Conservation (phyloP, 2,329 filamentous ascomycete genomes). For the Cladobotryum mycophilum region DNA sequence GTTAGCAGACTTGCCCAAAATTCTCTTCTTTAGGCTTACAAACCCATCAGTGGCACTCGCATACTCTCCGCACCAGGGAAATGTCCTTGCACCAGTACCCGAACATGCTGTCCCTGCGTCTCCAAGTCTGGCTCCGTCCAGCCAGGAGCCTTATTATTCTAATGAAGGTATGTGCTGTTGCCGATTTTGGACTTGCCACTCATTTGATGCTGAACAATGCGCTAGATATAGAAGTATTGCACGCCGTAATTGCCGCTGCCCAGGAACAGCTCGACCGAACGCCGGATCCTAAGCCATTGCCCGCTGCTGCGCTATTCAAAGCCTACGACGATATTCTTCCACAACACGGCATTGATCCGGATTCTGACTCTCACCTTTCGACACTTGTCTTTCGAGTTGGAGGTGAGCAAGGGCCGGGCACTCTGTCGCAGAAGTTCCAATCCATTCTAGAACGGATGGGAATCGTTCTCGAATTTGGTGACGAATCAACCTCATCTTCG, state of each 20-base stretch:
- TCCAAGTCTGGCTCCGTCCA: slow-evolving; percentile 22
- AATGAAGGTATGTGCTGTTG: slow-evolving; percentile 46
- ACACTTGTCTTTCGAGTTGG: slow-evolving; percentile 76
- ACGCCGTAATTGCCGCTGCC: slow-evolving; percentile 68
- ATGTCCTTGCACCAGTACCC: slow-evolving; percentile 18
- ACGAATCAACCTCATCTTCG: slow-evolving; percentile 23
- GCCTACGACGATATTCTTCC: slow-evolving; percentile 75
- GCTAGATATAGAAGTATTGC: slow-evolving; percentile 72
- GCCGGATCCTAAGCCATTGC: slow-evolving; percentile 56
- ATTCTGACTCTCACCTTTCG: slow-evolving; percentile 68
- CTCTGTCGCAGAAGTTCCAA: slow-evolving; percentile 64
- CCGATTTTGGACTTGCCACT: neutral
- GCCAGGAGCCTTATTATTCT: slow-evolving; percentile 44
- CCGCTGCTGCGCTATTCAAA: slow-evolving; percentile 71
- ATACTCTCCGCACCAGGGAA: slow-evolving; percentile 18
- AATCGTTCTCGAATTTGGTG: slow-evolving; percentile 61
- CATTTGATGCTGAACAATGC: neutral
- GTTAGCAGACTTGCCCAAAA: slow-evolving; percentile 12
- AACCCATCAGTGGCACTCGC: slow-evolving; percentile 21
- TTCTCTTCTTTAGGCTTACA: neutral
- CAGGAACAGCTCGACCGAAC: slow-evolving; percentile 55
- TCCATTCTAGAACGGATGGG: slow-evolving; percentile 61
- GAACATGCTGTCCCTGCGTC: slow-evolving; percentile 24
- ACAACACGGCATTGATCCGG: slow-evolving; percentile 61
- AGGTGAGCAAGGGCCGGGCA: slow-evolving; percentile 50